Percentiles rank a stretch among this genome's conserved stretches.
phyloP scores from a whole-genome alignment of 306 rosid species.

The Carpinus fangiana region DNA sequence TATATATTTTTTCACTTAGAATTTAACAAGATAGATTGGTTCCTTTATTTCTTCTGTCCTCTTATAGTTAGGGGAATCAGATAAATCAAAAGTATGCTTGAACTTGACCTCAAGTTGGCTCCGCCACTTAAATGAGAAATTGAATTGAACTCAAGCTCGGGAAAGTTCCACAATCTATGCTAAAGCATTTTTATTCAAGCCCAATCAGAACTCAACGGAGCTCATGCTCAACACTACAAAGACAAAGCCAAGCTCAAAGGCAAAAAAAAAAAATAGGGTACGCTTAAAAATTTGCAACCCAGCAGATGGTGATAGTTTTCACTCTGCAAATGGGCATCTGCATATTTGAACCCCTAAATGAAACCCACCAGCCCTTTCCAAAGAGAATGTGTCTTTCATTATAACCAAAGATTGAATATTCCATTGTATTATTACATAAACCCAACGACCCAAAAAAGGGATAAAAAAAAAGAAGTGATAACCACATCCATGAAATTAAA shows the following conservation, averaged over 20 bases:
- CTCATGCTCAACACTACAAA: neutral
- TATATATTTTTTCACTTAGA: neutral
- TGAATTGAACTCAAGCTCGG: too few species aligned
- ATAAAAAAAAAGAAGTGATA: neutral
- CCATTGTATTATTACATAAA: neutral
- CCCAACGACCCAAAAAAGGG: neutral
- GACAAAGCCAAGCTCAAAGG: neutral
- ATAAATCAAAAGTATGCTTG: neutral
- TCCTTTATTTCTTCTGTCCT: neutral
- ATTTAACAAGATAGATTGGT: neutral
- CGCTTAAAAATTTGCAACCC: neutral
- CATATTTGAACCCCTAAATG: neutral
- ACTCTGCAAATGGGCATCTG: neutral
- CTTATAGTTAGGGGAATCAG: neutral
- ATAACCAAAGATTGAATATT: neutral
- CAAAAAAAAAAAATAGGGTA: neutral
- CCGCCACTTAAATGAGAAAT: neutral
- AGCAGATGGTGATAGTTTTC: neutral
- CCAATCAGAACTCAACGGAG: neutral
- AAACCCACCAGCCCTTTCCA: neutral
- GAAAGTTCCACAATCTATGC: neutral
- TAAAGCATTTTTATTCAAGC: neutral
- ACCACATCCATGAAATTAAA: neutral
- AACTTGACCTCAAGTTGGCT: neutral
- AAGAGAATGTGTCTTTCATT: neutral